Conservation (phyloP, 495 filamentous ascomycete species). For the Aspergillus haitiensis region DNA sequence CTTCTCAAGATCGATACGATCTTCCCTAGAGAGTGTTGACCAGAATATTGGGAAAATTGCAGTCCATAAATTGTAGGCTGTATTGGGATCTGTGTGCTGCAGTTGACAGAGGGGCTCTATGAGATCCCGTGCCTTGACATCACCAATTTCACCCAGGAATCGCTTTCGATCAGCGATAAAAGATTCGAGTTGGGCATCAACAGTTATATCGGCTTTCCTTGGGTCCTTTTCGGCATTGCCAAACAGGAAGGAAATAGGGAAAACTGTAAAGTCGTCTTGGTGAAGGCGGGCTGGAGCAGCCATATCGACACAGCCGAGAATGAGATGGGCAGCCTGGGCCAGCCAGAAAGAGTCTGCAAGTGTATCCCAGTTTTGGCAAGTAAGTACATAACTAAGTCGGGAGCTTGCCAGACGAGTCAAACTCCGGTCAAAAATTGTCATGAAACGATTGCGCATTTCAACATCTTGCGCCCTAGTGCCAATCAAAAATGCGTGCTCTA, state of each 20-base stretch:
- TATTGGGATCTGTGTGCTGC: slow-evolving; percentile 79
- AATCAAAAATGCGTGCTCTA: slow-evolving; percentile 97
- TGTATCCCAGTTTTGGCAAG: slow-evolving; percentile 96
- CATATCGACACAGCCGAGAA: slow-evolving; percentile 89
- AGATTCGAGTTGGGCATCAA: slow-evolving; percentile 76
- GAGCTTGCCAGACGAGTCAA: slow-evolving; percentile 83
- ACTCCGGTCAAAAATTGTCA: slow-evolving; percentile 90
- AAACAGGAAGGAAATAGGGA: slow-evolving; percentile 68
- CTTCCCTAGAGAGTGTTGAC: slow-evolving; percentile 83
- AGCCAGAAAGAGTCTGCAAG: slow-evolving; percentile 95
- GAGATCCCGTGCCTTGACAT: slow-evolving; percentile 81
- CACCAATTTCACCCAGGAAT: slow-evolving; percentile 80
- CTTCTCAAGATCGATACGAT: slow-evolving; percentile 86
- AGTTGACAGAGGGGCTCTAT: slow-evolving; percentile 91
- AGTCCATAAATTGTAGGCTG: slow-evolving; percentile 87
- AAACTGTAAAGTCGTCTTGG: slow-evolving; percentile 75
- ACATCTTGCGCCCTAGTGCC: slow-evolving; percentile 92
- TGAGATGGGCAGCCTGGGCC: slow-evolving; percentile 84
- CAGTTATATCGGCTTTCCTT: slow-evolving; percentile 68
- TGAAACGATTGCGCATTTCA: slow-evolving; percentile 94
- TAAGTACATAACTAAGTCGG: slow-evolving; percentile 81
- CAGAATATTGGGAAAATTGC: slow-evolving; percentile 88
- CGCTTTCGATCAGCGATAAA: slow-evolving; percentile 74
- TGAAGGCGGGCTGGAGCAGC: slow-evolving; percentile 72
- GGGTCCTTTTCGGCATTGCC: slow-evolving; percentile 63